A percentile compares a stretch with the other conserved stretches of the same genome.
Evolutionary conservation across 495 filamentous ascomycete genomes (phyloP).

Genomic region (Delitschia confertaspora): DNA sequence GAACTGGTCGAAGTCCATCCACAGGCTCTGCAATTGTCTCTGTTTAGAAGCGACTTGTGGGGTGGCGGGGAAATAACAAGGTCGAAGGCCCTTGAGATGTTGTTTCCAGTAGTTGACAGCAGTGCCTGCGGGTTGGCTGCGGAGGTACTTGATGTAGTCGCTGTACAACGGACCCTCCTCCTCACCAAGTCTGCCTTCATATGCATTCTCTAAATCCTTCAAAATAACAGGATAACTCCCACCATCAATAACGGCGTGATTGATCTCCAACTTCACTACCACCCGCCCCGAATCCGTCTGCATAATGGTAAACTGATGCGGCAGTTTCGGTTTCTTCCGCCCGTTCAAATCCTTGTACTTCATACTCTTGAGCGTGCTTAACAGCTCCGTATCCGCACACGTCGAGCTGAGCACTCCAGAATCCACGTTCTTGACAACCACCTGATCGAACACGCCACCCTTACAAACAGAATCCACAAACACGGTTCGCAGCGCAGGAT

Average conservation of each 20-base stretch:
- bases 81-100: slow-evolving; percentile 42
- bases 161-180: slow-evolving; percentile 44
- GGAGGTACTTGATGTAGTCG: slow-evolving; percentile 45
- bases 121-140: slow-evolving; percentile 31
- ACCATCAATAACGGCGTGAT: slow-evolving; percentile 47
- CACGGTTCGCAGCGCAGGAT: slow-evolving; percentile 47
- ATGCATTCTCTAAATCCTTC: slow-evolving; percentile 42
- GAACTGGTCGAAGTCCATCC: slow-evolving; percentile 16
- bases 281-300: slow-evolving; percentile 37
- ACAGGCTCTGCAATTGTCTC: slow-evolving; percentile 12
- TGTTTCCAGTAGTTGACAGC: slow-evolving; percentile 47
- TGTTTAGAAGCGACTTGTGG: slow-evolving; percentile 19
- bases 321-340: slow-evolving; percentile 35
- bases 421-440: slow-evolving; percentile 41
- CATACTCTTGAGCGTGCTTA: slow-evolving; percentile 35
- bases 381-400: slow-evolving; percentile 36
- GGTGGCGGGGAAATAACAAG: slow-evolving; percentile 43
- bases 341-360: slow-evolving; percentile 34
- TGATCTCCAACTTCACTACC: slow-evolving; percentile 47
- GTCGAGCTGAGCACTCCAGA: slow-evolving; percentile 36
- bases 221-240: slow-evolving; percentile 42
- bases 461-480: slow-evolving; percentile 48
- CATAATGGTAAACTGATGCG: slow-evolving; percentile 45
- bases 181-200: slow-evolving; percentile 35
- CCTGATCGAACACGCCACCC: slow-evolving; percentile 46